Evolutionary conservation across 768 basidiomycete species (phyloP).

Genomic region (Rhizopogon sp.): DNA sequence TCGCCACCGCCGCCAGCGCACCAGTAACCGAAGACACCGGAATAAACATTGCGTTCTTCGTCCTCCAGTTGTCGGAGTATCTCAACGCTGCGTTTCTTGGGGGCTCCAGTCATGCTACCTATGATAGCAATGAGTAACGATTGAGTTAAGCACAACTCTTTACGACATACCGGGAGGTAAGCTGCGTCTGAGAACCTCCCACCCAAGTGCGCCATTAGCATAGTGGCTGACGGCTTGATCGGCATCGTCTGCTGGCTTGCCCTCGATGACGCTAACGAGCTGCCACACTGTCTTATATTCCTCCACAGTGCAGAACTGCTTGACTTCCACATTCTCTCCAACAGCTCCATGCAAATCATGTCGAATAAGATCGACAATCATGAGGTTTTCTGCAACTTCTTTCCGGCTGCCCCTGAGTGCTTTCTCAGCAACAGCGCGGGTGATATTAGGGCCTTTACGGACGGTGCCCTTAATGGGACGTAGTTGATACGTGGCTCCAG

Average conservation of each 20-base stretch:
- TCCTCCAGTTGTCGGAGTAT: constrained; percentile 79
- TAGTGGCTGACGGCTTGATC: constrained; percentile 31
- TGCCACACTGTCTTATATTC: constrained; percentile 95
- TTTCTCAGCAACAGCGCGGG: constrained; percentile 61
- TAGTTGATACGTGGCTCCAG: constrained; percentile 65
- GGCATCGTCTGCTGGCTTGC: constrained; percentile 37
- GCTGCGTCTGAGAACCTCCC: constrained; percentile 73
- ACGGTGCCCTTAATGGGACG: constrained; percentile 95
- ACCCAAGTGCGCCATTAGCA: constrained; percentile 50
- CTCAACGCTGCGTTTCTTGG: constrained; percentile 91
- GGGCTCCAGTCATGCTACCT: constrained; percentile 98
- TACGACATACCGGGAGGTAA: constrained; percentile 73
- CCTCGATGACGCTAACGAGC: constrained; percentile 90
- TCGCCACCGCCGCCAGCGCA: constrained; percentile 84
- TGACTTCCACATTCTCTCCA: constrained; percentile 76
- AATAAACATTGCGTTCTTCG: constrained; percentile 73
- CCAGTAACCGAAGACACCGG: constrained; percentile 92
- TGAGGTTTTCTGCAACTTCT: constrained; percentile 94
- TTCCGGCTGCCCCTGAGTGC: constrained; percentile 64
- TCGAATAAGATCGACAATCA: constrained; percentile 96
- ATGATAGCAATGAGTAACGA: constrained; percentile 1
- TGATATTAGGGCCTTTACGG: constrained; percentile 61
- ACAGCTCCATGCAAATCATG: constrained; percentile 86
- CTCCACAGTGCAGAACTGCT: constrained; percentile 83
- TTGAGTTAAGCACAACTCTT: not conserved